These are phyloP conservation scores for Antrodiella citrinella DNA, from an alignment of 768 basidiomycete species.

Conservation along the genomic window DNA sequence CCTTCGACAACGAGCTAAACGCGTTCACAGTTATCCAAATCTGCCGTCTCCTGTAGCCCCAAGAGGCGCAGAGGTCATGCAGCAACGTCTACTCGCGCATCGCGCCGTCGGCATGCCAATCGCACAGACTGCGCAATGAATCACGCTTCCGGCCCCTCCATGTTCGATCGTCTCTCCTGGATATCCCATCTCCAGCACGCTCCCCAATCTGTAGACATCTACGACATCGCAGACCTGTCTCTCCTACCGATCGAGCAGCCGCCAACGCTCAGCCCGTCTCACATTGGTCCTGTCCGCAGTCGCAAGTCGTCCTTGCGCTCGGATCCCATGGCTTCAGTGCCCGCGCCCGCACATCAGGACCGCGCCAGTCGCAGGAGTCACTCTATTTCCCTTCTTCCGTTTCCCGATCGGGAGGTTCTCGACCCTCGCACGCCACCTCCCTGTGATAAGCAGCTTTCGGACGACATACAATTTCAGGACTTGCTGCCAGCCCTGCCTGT, in stretches of 20 bases:
- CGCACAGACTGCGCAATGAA: conserved; percentile 34
- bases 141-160: conserved; percentile 22
- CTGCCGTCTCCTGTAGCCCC: conserved; percentile 30
- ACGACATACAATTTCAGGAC: conserved; percentile 43
- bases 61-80: conserved; percentile 28
- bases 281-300: conserved; percentile 50
- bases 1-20: conserved; percentile 6
- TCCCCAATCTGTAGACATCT: conserved; percentile 32
- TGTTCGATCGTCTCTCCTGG: conserved; percentile 65
- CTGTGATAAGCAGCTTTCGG: conserved; percentile 33
- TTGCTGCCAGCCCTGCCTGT: conserved; percentile 50
- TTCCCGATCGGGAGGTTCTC: conserved; percentile 5
- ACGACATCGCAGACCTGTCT: conserved; percentile 62
- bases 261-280: conserved; percentile 18
- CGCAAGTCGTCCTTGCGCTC: conserved; percentile 29
- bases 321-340: conserved; percentile 39
- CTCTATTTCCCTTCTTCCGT: conserved; percentile 4
- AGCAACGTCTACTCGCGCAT: conserved; percentile 29
- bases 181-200: conserved; percentile 48
- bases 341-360: conserved; percentile 11
- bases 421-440: conserved; percentile 28
- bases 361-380: conserved; percentile 4
- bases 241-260: conserved; percentile 31
- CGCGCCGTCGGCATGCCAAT: conserved; percentile 34
- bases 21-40: conserved; percentile 28